These are phyloP conservation scores for Phylloporus sp. DNA, from an alignment of 768 basidiomycete genomes.

Conservation along the genomic window DNA sequence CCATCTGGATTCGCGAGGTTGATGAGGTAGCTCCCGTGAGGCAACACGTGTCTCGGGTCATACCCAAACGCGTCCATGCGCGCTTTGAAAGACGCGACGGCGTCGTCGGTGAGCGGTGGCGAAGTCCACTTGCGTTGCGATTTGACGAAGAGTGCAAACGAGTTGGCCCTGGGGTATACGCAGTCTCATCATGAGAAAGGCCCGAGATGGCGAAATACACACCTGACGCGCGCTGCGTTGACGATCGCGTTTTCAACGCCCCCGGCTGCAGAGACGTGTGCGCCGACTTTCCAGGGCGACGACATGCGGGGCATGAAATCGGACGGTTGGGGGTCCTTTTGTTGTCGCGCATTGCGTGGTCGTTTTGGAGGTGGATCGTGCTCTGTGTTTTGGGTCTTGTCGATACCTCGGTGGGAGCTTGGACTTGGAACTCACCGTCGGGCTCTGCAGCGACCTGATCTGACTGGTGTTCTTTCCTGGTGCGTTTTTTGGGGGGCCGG, in stretches of 20 bases:
- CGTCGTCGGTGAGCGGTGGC: conserved; percentile 48
- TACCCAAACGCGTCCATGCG: conserved; percentile 62
- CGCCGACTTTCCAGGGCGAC: conserved; percentile 67
- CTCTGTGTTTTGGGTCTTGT: background rate
- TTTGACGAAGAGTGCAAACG: conserved; percentile 82
- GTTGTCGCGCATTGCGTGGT: conserved; percentile 7
- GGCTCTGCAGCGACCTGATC: too few relatives aligned
- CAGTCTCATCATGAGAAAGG: too few relatives aligned
- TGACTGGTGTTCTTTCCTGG: conserved; percentile 1
- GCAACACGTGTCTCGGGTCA: conserved; percentile 56
- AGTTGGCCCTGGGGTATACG: conserved; percentile 54
- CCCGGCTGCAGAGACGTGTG: conserved; percentile 78
- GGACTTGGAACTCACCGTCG: too few relatives aligned
- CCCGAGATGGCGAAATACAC: conserved; percentile 13
- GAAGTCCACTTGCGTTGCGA: conserved; percentile 79
- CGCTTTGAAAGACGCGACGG: conserved; percentile 53
- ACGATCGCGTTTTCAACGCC: conserved; percentile 70
- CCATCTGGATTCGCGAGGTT: conserved; percentile 77
- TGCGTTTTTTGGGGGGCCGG: conserved; percentile 18
- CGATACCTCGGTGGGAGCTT: too few relatives aligned
- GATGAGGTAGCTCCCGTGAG: conserved; percentile 82
- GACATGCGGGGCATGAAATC: conserved; percentile 28
- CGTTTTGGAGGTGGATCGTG: background rate
- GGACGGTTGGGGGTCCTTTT: conserved; percentile 17
- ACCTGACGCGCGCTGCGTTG: conserved; percentile 72